These are phyloP conservation scores for Ochetophila trinervis DNA, from an alignment of 306 rosid genomes.

Conservation along the genomic window DNA sequence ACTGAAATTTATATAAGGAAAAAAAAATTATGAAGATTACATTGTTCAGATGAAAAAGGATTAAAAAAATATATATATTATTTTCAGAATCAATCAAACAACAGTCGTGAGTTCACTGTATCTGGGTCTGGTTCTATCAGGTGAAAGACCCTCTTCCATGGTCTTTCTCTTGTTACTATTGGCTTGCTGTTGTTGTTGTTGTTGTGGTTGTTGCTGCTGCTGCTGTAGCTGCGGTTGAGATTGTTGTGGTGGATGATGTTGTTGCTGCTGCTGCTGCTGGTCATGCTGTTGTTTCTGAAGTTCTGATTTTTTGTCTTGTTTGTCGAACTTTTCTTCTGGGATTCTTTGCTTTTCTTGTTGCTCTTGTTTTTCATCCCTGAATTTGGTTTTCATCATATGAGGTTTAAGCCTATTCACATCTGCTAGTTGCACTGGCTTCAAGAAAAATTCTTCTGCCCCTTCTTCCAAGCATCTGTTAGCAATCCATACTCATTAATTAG, in stretches of 20 bases:
- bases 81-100: slow-evolving; percentile 40
- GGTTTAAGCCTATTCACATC: slow-evolving; percentile 72
- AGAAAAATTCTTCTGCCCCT: slow-evolving; percentile 94
- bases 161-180: slow-evolving; percentile 72
- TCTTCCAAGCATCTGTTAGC: slow-evolving; percentile 76
- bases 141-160: slow-evolving; percentile 70
- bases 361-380: slow-evolving; percentile 39
- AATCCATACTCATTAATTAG: slow-evolving; percentile 7
- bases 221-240: too few relatives aligned
- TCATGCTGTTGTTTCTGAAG: slow-evolving; percentile 20
- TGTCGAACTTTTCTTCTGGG: slow-evolving; percentile 27
- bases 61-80: slow-evolving; percentile 13
- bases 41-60: slow-evolving; percentile 24
- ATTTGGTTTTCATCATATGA: slow-evolving; percentile 65
- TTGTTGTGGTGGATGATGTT: slow-evolving; percentile 1
- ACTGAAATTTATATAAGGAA: slow-evolving; percentile 26
- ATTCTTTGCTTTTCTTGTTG: slow-evolving; percentile 33
- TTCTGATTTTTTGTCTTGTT: slow-evolving; percentile 10
- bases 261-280: slow-evolving; percentile 30
- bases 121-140: slow-evolving; percentile 87
- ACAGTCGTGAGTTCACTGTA: slow-evolving; percentile 70
- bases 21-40: slow-evolving; percentile 34
- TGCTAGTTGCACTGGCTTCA: slow-evolving; percentile 79
- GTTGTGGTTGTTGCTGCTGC: neutral
- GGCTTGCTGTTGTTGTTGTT: slow-evolving; percentile 34